Percentiles rank a stretch among this genome's conserved stretches.
Evolutionary conservation across 2,329 filamentous ascomycete species (phyloP).

Genomic region (Pleurostoma richardsiae): DNA sequence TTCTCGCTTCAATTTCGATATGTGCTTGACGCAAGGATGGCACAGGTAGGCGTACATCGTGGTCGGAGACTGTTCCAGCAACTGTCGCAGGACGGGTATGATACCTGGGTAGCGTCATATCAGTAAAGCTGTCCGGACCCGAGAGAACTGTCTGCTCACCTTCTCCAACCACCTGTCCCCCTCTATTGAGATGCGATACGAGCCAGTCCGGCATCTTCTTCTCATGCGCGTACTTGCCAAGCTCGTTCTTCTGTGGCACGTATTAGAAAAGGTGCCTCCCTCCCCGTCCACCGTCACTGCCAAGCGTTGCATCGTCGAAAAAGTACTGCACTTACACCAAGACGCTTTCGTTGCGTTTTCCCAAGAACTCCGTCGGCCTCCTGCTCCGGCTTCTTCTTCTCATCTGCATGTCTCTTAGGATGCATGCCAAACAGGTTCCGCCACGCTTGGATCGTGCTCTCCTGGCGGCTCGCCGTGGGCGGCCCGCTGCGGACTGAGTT

Average conservation of each 20-base stretch:
- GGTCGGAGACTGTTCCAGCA: constrained; percentile 59
- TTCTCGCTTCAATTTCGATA: constrained; percentile 77
- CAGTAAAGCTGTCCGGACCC: constrained; percentile 10
- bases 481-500: not conserved
- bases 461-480: constrained; percentile 6
- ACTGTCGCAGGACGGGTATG: constrained; percentile 55
- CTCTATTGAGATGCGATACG: constrained; percentile 53
- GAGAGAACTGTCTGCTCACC: constrained; percentile 29
- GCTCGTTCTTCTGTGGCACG: constrained; percentile 47
- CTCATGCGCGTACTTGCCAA: constrained; percentile 70
- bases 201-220: constrained; percentile 70
- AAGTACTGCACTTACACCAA: constrained; percentile 11
- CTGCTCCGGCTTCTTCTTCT: not conserved
- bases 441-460: constrained; percentile 22
- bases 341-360: constrained; percentile 7
- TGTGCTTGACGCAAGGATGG: constrained; percentile 67
- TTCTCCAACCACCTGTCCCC: constrained; percentile 48
- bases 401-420: not conserved
- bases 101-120: constrained; percentile 47
- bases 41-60: constrained; percentile 76
- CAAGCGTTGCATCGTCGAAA: not conserved
- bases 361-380: not conserved
- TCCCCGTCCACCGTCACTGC: too few relatives aligned
- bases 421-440: constrained; percentile 18
- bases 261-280: not conserved